These are phyloP conservation scores for Lippia alba DNA, from an alignment of 305 asterid species.

Conservation along the genomic window DNA sequence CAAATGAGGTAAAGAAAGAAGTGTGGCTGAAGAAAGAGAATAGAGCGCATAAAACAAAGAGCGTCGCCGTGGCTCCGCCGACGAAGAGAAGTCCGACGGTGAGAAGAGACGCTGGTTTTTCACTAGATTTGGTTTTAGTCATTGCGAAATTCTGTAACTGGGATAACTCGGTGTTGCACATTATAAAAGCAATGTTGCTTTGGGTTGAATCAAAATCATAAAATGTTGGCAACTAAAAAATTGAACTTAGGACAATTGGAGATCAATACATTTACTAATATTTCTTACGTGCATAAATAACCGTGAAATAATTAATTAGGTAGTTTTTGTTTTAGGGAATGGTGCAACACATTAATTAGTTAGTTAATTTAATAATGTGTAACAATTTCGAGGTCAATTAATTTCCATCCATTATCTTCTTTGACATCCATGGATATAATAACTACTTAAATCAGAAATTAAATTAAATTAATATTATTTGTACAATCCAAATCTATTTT, in stretches of 20 bases:
- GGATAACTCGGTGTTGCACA: constrained; percentile 37
- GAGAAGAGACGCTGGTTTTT: constrained; percentile 40
- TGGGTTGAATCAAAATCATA: neutral
- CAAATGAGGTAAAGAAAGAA: neutral
- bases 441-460: no score
- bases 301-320: no score
- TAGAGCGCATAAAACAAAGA: constrained; percentile 53
- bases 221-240: no score
- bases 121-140: constrained; percentile 44
- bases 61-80: constrained; percentile 53
- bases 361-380: no score
- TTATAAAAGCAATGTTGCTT: constrained; percentile 32
- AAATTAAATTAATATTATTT: no score
- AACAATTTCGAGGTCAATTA: neutral
- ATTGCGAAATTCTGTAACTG: constrained; percentile 44
- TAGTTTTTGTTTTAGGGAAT: no score
- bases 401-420: no score
- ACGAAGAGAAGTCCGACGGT: constrained; percentile 48
- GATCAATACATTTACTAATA: neutral
- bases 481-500: no score
- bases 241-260: no score
- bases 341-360: no score
- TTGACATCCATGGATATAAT: no score
- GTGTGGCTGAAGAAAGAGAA: constrained; percentile 46
- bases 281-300: no score